Base-by-base conservation (phyloP, 1,284 basidiomycete genomes). In the Pascua sp. region DNA sequence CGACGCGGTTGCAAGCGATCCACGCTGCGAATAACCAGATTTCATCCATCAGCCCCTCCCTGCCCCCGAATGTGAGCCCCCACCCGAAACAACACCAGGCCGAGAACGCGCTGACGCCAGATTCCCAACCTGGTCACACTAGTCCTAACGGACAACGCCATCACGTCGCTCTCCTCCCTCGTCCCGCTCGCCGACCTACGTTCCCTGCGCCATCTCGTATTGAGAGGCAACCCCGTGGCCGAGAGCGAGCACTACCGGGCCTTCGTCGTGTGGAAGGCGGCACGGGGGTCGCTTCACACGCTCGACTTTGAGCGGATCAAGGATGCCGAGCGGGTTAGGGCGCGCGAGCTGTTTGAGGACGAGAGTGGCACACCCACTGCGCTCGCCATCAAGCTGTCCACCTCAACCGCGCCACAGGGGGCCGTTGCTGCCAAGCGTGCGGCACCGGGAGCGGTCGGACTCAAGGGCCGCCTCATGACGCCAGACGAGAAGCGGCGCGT, bases 11-110 rank as follows among this genome's bases (percentile, higher is more conserved):
- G 58, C 65, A 68, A 45, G 84, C 88, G 61, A 90, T 99, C 74
- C 95, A 98, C 81, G 83, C 96, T 56, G 96, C 94, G 58, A 91
- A 97, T 81, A 99, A 99, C 77, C 87, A 91, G 61, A 89, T 99
- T 79, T 81, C 86, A 61, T 85, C 85, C 9, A 85, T 99, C 49
- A 88, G 90, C 65, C 73, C 75, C 24, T 73, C 75, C 16, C 63
- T 79, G 52, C 60, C 75, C 4, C 66, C 67, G 32, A 73, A 70
- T 52, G 76, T 77, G 51, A 65, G 76, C 62, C 43, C 5, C 8
- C 9, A n/a, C 15, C 8, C 32, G n/a, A 32, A n/a, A 9, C 10
- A n/a, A n/a, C 11, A 38, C 45, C 8, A 9, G 11, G 4, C 18
- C 15, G 40, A 15, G 45, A 16, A 11, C 10, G 5, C 15, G 37